A percentile compares a stretch with the other conserved stretches of the same genome.
phyloP scores from a whole-genome alignment of 148 eudicot species.

The Drosera capensis region DNA sequence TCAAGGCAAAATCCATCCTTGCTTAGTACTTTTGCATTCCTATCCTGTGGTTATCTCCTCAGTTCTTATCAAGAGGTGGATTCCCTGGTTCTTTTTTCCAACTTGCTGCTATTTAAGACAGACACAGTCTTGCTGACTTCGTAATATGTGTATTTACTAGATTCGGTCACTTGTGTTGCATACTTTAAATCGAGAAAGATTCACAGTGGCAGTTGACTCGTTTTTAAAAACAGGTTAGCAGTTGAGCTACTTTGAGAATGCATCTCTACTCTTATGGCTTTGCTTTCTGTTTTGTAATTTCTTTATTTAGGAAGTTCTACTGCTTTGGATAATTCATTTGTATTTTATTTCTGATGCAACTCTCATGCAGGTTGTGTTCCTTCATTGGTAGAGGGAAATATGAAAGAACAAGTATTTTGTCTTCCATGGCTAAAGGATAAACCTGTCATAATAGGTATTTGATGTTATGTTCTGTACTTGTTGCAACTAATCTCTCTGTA shows the following conservation, averaged over 20 bases:
- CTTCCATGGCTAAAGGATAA: constrained; percentile 73
- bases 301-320: not conserved
- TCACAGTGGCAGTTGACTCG: constrained; percentile 80
- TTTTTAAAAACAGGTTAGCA: constrained; percentile 72
- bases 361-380: constrained; percentile 61
- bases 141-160: constrained; percentile 21
- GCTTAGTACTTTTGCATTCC: constrained; percentile 60
- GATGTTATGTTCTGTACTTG: not conserved
- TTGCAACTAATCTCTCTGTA: no score
- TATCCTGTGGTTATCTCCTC: constrained; percentile 85
- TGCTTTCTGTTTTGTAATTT: not conserved
- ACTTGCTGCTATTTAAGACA: not conserved
- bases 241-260: not conserved
- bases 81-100: constrained; percentile 1
- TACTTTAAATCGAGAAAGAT: constrained; percentile 80
- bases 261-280: not conserved
- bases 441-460: constrained; percentile 65
- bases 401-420: constrained; percentile 56
- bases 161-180: constrained; percentile 83
- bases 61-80: constrained; percentile 95
- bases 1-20: constrained; percentile 75
- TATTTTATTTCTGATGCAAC: constrained; percentile 2
- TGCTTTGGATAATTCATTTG: not conserved
- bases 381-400: constrained; percentile 80
- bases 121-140: constrained; percentile 8